A percentile compares a stretch with the other conserved stretches of the same genome.
phyloP scores from a whole-genome alignment of 164 flowering plant genomes.

The Litsea cubeba region DNA sequence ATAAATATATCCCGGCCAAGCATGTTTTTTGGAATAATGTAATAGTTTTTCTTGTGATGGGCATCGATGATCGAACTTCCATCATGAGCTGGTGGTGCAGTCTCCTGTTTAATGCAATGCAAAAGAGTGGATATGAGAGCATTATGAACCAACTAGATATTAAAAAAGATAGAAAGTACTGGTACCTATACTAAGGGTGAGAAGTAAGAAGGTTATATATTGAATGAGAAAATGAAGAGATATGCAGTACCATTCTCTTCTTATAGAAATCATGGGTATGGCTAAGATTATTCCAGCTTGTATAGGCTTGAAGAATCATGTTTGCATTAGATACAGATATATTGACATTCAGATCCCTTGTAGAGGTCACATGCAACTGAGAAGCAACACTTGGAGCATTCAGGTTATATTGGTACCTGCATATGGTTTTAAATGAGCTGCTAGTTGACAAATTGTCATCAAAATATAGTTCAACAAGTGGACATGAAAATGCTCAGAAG shows the following conservation, averaged over 20 bases:
- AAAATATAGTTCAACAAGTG: background rate
- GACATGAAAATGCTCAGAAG: too few relatives aligned
- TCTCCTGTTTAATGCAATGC: slow-evolving; percentile 37
- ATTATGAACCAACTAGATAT: background rate
- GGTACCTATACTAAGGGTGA: background rate
- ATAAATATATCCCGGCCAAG: slow-evolving; percentile 90
- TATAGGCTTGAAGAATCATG: slow-evolving; percentile 94
- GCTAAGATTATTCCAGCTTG: slow-evolving; percentile 84
- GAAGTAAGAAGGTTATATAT: background rate
- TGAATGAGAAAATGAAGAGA: background rate
- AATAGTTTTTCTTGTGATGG: slow-evolving; percentile 58
- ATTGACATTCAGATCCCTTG: slow-evolving; percentile 78
- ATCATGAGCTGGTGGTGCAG: slow-evolving; percentile 30
- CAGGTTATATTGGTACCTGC: slow-evolving; percentile 75
- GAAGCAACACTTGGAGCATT: slow-evolving; percentile 70
- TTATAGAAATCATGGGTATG: slow-evolving; percentile 44
- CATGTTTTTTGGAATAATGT: slow-evolving; percentile 77
- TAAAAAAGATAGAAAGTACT: background rate
- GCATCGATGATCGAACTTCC: slow-evolving; percentile 48
- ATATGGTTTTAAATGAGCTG: slow-evolving; percentile 7
- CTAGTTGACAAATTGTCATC: background rate
- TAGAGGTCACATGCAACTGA: slow-evolving; percentile 70
- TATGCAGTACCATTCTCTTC: slow-evolving; percentile 31
- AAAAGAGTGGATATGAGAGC: background rate
- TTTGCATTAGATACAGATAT: slow-evolving; percentile 86